These are phyloP conservation scores for Poterioochromonas sp. DNA, from an alignment of 352 stramenopile genomes.

Conservation along the genomic window DNA sequence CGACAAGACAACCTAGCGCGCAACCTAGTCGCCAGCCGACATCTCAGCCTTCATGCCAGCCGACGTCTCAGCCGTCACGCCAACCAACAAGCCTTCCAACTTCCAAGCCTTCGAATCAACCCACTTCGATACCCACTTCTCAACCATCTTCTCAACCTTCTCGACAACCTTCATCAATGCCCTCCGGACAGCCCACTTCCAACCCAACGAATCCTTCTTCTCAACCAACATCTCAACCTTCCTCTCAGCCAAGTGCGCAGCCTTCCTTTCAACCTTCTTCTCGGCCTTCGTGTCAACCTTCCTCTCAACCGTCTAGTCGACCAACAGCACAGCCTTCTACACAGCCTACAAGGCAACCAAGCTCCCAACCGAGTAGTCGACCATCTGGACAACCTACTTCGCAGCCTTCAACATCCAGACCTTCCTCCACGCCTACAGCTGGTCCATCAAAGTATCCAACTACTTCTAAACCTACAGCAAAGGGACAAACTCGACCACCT, in stretches of 20 bases:
- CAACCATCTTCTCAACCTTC: conserved; percentile 8
- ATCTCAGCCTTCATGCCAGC: background rate
- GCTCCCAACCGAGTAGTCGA: background rate
- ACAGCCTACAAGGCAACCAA: background rate
- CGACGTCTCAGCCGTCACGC: background rate
- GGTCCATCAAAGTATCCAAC: conserved; percentile 9
- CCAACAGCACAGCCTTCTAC: background rate
- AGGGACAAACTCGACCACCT: background rate
- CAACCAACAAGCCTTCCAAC: background rate
- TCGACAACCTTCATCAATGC: background rate
- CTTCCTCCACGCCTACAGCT: background rate
- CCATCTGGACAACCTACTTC: conserved; percentile 16
- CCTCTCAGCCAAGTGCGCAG: conserved; percentile 18
- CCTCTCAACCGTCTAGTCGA: background rate
- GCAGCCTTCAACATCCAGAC: background rate
- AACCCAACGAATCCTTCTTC: background rate
- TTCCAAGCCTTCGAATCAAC: background rate
- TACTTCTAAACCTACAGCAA: background rate
- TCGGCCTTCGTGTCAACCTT: background rate
- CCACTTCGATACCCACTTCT: background rate
- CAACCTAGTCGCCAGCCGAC: conserved; percentile 1
- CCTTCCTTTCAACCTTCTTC: background rate
- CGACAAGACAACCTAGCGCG: background rate
- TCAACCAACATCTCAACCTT: conserved; percentile 15
- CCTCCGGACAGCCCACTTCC: background rate